phyloP scores from a whole-genome alignment of 768 basidiomycete species.

The Tulasnella calospora region DNA sequence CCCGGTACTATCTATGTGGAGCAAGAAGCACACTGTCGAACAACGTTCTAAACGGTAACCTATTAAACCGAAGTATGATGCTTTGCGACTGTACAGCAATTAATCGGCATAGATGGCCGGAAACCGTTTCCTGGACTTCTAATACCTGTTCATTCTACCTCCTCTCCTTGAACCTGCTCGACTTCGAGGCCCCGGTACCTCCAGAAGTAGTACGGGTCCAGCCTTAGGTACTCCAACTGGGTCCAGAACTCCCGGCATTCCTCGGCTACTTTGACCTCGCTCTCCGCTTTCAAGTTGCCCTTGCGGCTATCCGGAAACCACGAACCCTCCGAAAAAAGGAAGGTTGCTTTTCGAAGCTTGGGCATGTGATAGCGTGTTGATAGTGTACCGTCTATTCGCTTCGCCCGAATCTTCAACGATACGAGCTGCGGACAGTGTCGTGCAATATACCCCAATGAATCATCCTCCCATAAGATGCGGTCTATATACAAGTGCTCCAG shows the following conservation, averaged over 20 bases:
- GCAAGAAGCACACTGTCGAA: too few species aligned
- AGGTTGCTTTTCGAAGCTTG: neutral
- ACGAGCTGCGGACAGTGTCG: neutral
- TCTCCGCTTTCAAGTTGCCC: neutral
- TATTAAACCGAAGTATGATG: too few species aligned
- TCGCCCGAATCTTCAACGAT: neutral
- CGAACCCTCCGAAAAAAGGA: neutral
- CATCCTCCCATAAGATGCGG: too few species aligned
- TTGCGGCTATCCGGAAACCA: neutral
- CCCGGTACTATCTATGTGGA: too few species aligned
- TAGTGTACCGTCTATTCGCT: neutral
- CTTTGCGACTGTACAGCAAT: too few species aligned
- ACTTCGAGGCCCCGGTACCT: neutral
- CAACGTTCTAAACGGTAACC: too few species aligned
- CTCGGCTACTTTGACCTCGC: neutral
- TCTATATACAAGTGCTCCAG: too few species aligned
- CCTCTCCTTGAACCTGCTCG: neutral
- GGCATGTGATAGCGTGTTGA: neutral
- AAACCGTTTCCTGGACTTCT: too few species aligned
- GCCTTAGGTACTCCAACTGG: neutral
- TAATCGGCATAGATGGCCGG: too few species aligned
- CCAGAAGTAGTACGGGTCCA: neutral
- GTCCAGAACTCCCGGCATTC: neutral
- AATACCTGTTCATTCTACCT: neutral
- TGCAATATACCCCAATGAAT: neutral